phyloP scores from a whole-genome alignment of 2,329 filamentous ascomycete species.

The Graphium sp. region DNA sequence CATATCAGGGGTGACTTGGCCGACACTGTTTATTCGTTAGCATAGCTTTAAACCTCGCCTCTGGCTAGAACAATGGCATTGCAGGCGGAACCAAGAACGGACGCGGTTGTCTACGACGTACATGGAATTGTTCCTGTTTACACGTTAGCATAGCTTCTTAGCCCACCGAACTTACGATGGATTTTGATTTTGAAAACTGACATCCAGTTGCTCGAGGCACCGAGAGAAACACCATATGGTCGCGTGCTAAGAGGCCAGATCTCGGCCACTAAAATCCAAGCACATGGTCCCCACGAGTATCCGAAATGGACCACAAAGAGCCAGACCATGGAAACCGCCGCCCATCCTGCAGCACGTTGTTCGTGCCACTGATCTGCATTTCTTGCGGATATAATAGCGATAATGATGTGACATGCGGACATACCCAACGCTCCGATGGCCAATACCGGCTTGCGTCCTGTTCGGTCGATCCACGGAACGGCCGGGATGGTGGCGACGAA shows the following conservation, averaged over 20 bases:
- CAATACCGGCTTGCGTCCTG: conserved; percentile 46
- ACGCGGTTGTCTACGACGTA: too few species aligned
- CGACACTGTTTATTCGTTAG: conserved; percentile 23
- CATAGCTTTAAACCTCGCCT: too few species aligned
- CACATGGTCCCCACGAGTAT: conserved; percentile 58
- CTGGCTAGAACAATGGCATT: too few species aligned
- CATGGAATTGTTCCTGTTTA: conserved; percentile 35
- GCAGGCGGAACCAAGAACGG: too few species aligned
- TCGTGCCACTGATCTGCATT: conserved; percentile 40
- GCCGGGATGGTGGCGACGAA: conserved; percentile 51
- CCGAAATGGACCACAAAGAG: conserved; percentile 61
- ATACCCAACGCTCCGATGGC: conserved; percentile 52
- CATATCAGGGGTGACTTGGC: conserved; percentile 55
- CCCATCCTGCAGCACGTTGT: conserved; percentile 52
- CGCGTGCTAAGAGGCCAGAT: conserved; percentile 57
- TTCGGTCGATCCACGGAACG: conserved; percentile 47
- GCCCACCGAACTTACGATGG: too few species aligned
- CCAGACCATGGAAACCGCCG: conserved; percentile 51
- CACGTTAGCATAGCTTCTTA: neutral
- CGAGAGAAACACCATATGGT: conserved; percentile 54
- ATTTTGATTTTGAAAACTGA: conserved; percentile 13
- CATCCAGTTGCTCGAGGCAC: conserved; percentile 50
- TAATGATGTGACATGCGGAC: conserved; percentile 53
- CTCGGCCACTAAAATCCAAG: conserved; percentile 61
- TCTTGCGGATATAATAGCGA: conserved; percentile 50